Evolutionary conservation across 2,329 filamentous ascomycete species (phyloP), one percentile per base, ranked within the genome.

Genomic region (Venturia oleaginea): DNA sequence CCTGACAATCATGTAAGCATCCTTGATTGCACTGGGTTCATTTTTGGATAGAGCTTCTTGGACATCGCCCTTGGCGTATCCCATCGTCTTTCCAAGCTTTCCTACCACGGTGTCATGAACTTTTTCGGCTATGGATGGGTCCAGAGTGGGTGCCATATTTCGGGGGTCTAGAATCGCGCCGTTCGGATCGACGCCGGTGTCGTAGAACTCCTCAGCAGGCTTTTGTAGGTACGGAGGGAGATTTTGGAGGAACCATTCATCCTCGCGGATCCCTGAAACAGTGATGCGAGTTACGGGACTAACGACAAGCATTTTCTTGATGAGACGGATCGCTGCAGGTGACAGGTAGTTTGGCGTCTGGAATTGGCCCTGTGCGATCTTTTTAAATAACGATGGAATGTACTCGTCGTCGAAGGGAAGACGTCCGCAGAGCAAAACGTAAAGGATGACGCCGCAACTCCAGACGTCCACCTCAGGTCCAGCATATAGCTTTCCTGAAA

Each of bases 381-480:
- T 99, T 76, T 94, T 93, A 79, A 99, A 99, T 4, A 99, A 82
- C 55, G 92, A 92, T 2, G 94, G 94, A 68, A 99, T 99, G 74
- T 97, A 96, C 71, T 99, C 94, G 74, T 99, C 94, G 78, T 99
- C 94, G 73, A 99, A 99, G 10, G 94, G 94, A 55, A 99, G 81
- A 54, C 85, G 76, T 42, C 85, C 85, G 13, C 85, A 83, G n/a
- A 87, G 76, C 66, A 87, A 76, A 57, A 87, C 85, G 69, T 87
- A 87, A 54, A 87, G 72, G 72, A 96, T 96, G 68, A 96, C 92
- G 67, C 92, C 92, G 73, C 92, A 89, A 76, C 93, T 97, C 94
- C 94, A 99, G 1, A 99, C 94, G 74, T 99, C 94, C 43, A 99
- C 94, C 76, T 99, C 94, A 0, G 94, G 93, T 0, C 94, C 94